Evolutionary conservation across 768 basidiomycete genomes (phyloP).

Genomic region (Coprinopsis sp.): DNA sequence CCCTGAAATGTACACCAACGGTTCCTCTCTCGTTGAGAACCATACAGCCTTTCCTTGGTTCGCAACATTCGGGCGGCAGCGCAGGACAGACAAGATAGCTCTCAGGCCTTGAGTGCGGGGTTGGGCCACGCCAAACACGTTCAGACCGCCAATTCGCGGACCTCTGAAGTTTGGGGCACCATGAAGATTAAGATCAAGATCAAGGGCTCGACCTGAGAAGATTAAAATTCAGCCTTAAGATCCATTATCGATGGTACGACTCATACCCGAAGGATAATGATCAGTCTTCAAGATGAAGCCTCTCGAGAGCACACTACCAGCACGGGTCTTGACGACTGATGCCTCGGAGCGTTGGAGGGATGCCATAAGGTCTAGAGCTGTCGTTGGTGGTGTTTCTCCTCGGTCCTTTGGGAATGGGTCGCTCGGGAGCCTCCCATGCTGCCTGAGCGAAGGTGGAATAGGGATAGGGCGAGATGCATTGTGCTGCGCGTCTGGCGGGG

Average conservation of each 20-base stretch:
- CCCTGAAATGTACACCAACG: slow-evolving; percentile 82
- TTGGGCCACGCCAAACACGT: slow-evolving; percentile 94
- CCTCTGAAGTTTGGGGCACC: slow-evolving; percentile 96
- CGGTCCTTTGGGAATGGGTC: slow-evolving; percentile 12
- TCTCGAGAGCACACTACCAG: slow-evolving; percentile 78
- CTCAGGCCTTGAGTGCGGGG: slow-evolving; percentile 89
- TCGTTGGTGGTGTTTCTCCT: slow-evolving; percentile 9
- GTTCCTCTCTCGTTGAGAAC: slow-evolving; percentile 97
- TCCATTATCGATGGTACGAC: slow-evolving; percentile 3
- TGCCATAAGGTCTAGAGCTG: slow-evolving; percentile 55
- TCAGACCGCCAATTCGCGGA: slow-evolving; percentile 71
- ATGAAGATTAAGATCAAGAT: slow-evolving; percentile 86
- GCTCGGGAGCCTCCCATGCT: slow-evolving; percentile 8
- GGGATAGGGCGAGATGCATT: slow-evolving; percentile 13
- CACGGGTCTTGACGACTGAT: slow-evolving; percentile 76
- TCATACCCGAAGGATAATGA: slow-evolving; percentile 69
- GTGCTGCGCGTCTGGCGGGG: neutral
- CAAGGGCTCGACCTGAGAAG: slow-evolving; percentile 71
- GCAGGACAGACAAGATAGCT: slow-evolving; percentile 82
- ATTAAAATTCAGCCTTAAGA: neutral
- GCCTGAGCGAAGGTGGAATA: slow-evolving; percentile 15
- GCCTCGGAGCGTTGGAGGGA: slow-evolving; percentile 62
- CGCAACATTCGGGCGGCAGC: slow-evolving; percentile 60
- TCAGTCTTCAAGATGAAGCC: slow-evolving; percentile 96
- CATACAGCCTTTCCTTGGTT: slow-evolving; percentile 80